These are phyloP conservation scores for Cercospora sp. DNA, from an alignment of 2,329 filamentous ascomycete genomes.

Conservation along the genomic window DNA sequence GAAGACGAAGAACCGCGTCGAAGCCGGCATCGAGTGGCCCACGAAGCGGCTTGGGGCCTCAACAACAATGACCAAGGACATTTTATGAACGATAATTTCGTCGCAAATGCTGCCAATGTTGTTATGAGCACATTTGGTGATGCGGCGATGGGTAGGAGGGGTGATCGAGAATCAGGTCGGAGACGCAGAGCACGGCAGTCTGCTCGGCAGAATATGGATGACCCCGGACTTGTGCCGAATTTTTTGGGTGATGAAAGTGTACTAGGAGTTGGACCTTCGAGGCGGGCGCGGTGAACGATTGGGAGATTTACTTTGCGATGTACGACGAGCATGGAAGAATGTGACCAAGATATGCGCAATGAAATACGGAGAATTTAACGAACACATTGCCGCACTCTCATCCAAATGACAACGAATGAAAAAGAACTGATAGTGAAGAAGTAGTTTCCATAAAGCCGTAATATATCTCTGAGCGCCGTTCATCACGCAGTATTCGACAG, in stretches of 20 bases:
- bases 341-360: background rate
- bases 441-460: background rate
- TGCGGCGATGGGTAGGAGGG: conserved; percentile 34
- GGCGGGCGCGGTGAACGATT: background rate
- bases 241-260: conserved; percentile 41
- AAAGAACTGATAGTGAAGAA: background rate
- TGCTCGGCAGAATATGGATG: conserved; percentile 16
- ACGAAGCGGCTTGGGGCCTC: conserved; percentile 39
- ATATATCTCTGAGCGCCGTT: background rate
- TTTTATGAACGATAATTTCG: conserved; percentile 63
- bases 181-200: conserved; percentile 26
- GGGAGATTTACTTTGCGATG: background rate
- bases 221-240: conserved; percentile 34
- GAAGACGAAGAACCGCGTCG: conserved; percentile 26
- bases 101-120: conserved; percentile 37
- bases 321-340: background rate
- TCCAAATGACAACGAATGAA: background rate
- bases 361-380: background rate
- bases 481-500: background rate
- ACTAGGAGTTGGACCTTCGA: conserved; percentile 27
- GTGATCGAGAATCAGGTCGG: conserved; percentile 36
- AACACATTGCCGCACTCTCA: background rate
- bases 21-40: conserved; percentile 40
- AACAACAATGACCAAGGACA: conserved; percentile 55
- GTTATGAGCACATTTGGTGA: conserved; percentile 39